Base-by-base conservation (phyloP, 1,139 yeast genomes). In the Tardiomyces depauwii region DNA sequence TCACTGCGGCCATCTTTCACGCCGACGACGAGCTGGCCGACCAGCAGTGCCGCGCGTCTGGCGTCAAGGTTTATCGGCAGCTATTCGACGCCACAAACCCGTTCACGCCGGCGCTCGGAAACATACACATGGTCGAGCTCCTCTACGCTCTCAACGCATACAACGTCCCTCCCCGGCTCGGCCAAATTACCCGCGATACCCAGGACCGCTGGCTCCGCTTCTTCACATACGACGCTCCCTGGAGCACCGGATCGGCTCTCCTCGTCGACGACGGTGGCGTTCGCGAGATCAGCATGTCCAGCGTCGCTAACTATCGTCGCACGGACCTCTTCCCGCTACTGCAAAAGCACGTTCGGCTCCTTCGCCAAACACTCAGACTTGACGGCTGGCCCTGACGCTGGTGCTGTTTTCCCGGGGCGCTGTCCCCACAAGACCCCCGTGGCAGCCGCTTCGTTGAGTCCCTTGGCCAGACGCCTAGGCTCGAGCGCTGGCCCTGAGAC, bases 111-210 rank as follows among this genome's bases (percentile, higher is more conserved):
- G 28, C 45, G 2, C 44, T 53, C 33, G 63, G 62, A 25, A 59
- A 59, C 40, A 59, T 57, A 44, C 64, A 60, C 44, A 59, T 59
- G 56, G 63, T 60, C 12, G 64, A 60, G 45, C 56, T 60, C 13
- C 47, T 59, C 18, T 60, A 56, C 42, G 41, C 55, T 25, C 48
- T 60, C 33, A 52, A 53, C 41, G 57, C 58, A n/a, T 60, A 56
- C 50, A 43, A 44, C 18, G 44, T 55, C 14, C 50, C 47, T 14
- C 33, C 44, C 7, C 45, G 45, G 28, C 42, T 48, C 41, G 51
- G 47, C 39, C 41, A 18, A 7, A 48, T 55, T 27, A 45, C 54
- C 11, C 45, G 44, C 16, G 46, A 42, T 16, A 48, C 55, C 19
- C 64, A 60, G 42, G 46, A 49, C 23, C 44, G 53, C 16, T 56